These are phyloP conservation scores for Cydonia oblonga DNA, from an alignment of 331 rosid species.

Conservation along the genomic window DNA sequence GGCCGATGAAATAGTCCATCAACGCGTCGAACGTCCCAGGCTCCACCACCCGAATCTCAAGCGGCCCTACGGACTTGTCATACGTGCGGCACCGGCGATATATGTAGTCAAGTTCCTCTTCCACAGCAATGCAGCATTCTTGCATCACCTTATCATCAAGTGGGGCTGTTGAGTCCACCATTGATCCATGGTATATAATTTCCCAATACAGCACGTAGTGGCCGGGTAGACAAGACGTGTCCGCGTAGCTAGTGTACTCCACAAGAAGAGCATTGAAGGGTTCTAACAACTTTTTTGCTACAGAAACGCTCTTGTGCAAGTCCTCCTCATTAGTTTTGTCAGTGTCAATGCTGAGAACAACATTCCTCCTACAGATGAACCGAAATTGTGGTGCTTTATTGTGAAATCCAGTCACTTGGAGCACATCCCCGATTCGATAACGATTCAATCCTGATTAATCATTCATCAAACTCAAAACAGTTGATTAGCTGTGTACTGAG, in stretches of 20 bases:
- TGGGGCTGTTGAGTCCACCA: background rate
- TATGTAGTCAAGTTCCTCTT: constrained; percentile 59
- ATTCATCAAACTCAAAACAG: background rate
- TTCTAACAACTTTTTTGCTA: constrained; percentile 51
- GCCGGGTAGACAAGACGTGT: constrained; percentile 57
- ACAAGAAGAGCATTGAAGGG: constrained; percentile 51
- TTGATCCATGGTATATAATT: constrained; percentile 30
- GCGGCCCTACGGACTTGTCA: constrained; percentile 64
- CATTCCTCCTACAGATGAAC: constrained; percentile 77
- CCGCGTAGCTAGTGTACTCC: constrained; percentile 78
- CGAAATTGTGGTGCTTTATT: constrained; percentile 67
- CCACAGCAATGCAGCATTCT: constrained; percentile 73
- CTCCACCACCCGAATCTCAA: constrained; percentile 81
- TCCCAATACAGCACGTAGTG: constrained; percentile 91
- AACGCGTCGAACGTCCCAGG: constrained; percentile 62
- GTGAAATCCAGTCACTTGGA: constrained; percentile 68
- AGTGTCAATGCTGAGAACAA: constrained; percentile 68
- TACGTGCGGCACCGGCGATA: constrained; percentile 34
- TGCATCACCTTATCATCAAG: constrained; percentile 33
- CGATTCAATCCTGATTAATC: constrained; percentile 43
- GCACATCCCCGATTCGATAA: constrained; percentile 77
- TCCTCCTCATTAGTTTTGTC: constrained; percentile 85
- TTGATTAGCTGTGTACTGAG: background rate
- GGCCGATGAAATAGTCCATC: constrained; percentile 67
- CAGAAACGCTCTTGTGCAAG: constrained; percentile 52